These are phyloP conservation scores for Beverwykella pulmonaria DNA, from an alignment of 495 filamentous ascomycete species.

Conservation along the genomic window DNA sequence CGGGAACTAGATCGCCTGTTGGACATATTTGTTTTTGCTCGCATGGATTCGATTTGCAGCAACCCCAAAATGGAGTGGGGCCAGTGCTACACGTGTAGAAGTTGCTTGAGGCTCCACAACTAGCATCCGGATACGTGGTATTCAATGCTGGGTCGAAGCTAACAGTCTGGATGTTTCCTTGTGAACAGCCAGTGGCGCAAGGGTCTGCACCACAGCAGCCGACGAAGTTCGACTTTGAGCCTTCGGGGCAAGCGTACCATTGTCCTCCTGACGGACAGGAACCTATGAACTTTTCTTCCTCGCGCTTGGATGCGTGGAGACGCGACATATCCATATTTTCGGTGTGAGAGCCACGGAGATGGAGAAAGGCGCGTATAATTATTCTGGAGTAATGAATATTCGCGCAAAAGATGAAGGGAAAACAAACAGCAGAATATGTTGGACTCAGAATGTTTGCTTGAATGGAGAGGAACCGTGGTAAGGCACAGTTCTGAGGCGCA, in stretches of 20 bases:
- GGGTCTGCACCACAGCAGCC: neutral
- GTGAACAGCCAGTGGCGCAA: neutral
- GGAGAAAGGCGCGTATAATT: neutral
- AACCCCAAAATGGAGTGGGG: neutral
- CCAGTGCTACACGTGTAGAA: neutral
- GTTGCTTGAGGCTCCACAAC: neutral
- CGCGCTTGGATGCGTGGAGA: neutral
- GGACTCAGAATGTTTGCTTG: neutral
- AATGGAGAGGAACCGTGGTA: neutral
- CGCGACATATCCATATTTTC: neutral
- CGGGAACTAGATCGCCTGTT: neutral
- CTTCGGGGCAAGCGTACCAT: neutral
- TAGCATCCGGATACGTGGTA: neutral
- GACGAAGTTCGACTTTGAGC: neutral
- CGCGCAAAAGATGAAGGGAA: neutral
- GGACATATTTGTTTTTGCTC: neutral
- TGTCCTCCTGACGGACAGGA: neutral
- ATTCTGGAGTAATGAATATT: too few relatives aligned
- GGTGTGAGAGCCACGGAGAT: neutral
- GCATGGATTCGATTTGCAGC: neutral
- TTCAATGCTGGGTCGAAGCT: neutral
- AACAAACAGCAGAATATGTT: neutral
- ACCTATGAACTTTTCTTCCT: neutral
- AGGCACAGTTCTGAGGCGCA: neutral
- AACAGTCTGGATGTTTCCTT: neutral